Base-by-base conservation (phyloP, 352 stramenopile species). In the Pythium vanterpoolii region DNA sequence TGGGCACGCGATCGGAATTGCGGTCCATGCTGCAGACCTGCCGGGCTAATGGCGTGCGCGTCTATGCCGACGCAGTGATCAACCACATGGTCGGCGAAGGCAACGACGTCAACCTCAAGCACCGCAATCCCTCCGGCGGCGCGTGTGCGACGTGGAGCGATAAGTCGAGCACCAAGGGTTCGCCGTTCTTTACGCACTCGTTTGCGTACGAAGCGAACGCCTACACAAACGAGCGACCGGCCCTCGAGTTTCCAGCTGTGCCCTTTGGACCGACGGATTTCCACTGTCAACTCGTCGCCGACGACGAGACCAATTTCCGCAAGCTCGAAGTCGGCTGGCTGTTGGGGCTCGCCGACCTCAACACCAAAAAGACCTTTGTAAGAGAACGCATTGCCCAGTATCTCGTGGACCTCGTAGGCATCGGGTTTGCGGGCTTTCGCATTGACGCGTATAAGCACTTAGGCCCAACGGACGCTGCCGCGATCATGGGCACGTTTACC, bases 371-470 rank as follows among this genome's bases (percentile, higher is more conserved):
- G 44, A 65, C 73, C 3, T 76, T 71, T 43, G 76, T 90, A 31
- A 79, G 70, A 21, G 74, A 87, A 26, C 76, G 61, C 34, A 89
- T 89, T 21, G 81, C 79, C 0, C 77, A 86, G 39, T 88, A 90
- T 62, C 79, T 91, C 38, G 77, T 86, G 31, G 79, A 91, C 33
- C 50, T 91, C 5, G 40, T 91, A 6, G 77, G 76, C 5, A 83
- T 91, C 42, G 77, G 79, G 19, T 83, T 90, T 55, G 83, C 68
- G n/a, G 81, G 79, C 23, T 80, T 89, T 55, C 74, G 79, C 8
- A 68, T 90, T n/a, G 81, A 90, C 38, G 81, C 81, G 6, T 49
- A 74, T n/a, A 89, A 89, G 63, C 77, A 90, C 58, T 86, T 90
- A 39, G 50, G 61, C 13, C 81, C 79, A 8, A 60, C 62, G 4